Evolutionary conservation across 2,329 filamentous ascomycete genomes (phyloP).

Genomic region (Chaetomiaceae sp.): DNA sequence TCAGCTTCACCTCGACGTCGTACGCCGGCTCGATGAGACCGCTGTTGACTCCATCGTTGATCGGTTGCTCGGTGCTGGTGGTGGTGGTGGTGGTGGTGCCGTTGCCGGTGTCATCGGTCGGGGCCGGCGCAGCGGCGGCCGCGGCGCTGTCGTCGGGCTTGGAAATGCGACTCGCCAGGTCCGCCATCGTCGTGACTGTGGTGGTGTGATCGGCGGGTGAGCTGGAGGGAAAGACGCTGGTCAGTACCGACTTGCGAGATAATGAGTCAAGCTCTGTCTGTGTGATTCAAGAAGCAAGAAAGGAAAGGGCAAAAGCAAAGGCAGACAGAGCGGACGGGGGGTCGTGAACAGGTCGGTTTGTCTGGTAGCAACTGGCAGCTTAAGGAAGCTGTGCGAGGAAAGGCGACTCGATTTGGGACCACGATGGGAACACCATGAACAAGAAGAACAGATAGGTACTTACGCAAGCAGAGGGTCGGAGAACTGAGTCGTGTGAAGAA

Average conservation of each 20-base stretch:
- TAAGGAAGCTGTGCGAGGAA: no score
- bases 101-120: constrained; percentile 14
- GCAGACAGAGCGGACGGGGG: neutral
- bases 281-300: no score
- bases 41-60: constrained; percentile 30
- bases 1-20: constrained; percentile 88
- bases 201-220: neutral
- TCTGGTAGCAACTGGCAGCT: neutral
- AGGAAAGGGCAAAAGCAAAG: no score
- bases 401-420: no score
- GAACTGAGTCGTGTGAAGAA: no score
- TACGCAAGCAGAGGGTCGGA: no score
- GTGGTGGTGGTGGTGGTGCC: no score
- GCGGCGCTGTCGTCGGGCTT: constrained; percentile 35
- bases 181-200: constrained; percentile 34
- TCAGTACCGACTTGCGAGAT: no score
- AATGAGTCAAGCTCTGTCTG: no score
- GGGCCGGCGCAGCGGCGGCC: constrained; percentile 18
- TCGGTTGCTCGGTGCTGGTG: constrained; percentile 25
- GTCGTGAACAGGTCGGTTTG: neutral
- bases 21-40: constrained; percentile 66
- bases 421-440: no score
- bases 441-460: no score
- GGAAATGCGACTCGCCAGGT: constrained; percentile 47
- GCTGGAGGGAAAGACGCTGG: neutral